These are phyloP conservation scores for Suaeda aralocaspica DNA, from an alignment of 148 eudicot species.

Conservation along the genomic window DNA sequence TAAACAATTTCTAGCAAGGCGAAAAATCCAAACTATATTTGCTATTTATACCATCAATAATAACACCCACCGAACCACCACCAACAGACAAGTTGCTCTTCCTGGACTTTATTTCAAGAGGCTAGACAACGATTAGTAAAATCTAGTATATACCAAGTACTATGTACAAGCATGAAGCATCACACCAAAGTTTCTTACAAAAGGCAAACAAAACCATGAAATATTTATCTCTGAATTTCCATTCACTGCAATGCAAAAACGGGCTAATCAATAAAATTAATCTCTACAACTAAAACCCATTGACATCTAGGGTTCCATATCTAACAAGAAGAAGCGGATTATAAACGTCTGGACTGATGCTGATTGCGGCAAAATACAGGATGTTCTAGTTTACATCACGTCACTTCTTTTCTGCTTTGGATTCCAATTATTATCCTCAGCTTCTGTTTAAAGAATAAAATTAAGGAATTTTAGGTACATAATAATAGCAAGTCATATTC, in stretches of 20 bases:
- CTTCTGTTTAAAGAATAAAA: conserved; percentile 15
- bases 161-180: conserved; percentile 29
- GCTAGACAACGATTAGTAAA: neutral
- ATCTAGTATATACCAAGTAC: conserved; percentile 12
- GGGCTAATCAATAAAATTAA: conserved; percentile 26
- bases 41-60: no score
- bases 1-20: no score
- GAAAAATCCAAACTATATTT: no score
- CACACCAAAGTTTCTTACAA: conserved; percentile 20
- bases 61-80: neutral
- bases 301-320: conserved; percentile 9
- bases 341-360: neutral
- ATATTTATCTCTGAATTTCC: conserved; percentile 17
- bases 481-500: neutral
- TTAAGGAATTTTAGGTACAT: neutral
- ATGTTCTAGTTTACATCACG: neutral
- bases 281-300: conserved; percentile 17
- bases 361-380: neutral
- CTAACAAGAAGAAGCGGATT: conserved; percentile 18
- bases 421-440: conserved; percentile 20
- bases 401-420: neutral
- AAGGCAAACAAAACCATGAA: conserved; percentile 17
- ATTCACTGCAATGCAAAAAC: conserved; percentile 5
- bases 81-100: neutral
- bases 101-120: conserved; percentile 9